Evolutionary conservation across 257 asterid genomes (phyloP).

Genomic region (Penstemon davidsonii): DNA sequence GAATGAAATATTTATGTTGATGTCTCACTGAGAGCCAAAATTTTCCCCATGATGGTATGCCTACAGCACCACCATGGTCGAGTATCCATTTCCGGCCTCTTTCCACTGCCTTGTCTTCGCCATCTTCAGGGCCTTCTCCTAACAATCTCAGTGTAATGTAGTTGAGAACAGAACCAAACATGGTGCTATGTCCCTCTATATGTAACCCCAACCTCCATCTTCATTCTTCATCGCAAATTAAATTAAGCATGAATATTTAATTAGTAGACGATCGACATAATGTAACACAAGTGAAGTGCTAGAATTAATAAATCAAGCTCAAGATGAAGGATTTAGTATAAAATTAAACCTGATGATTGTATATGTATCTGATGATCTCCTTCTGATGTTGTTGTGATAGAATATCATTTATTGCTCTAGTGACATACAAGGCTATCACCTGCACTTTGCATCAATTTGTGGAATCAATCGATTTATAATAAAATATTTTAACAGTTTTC

Average conservation of each 20-base stretch:
- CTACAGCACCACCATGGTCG: constrained; percentile 52
- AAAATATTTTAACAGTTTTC: too few relatives aligned
- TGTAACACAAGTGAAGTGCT: too few relatives aligned
- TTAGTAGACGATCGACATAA: too few relatives aligned
- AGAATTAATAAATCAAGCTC: too few relatives aligned
- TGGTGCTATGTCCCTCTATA: constrained; percentile 46
- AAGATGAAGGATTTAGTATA: too few relatives aligned
- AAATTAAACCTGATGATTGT: constrained; percentile 61
- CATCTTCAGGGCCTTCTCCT: constrained; percentile 33
- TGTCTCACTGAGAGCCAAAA: constrained; percentile 37
- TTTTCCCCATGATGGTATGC: constrained; percentile 58
- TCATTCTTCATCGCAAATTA: constrained; percentile 25
- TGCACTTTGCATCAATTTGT: constrained; percentile 17
- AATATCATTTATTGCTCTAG: constrained; percentile 28
- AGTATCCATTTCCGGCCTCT: constrained; percentile 52
- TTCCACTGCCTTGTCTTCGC: constrained; percentile 30
- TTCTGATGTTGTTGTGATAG: constrained; percentile 37
- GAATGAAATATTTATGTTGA: too few relatives aligned
- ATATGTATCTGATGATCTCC: constrained; percentile 46
- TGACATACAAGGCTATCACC: constrained; percentile 42
- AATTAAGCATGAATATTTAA: too few relatives aligned
- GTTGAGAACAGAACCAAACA: constrained; percentile 40
- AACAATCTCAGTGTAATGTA: constrained; percentile 42
- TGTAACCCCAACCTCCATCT: constrained; percentile 62
- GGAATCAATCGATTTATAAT: background rate